Evolutionary conservation across 2,329 filamentous ascomycete species (phyloP).

Genomic region (Ilyonectria robusta): DNA sequence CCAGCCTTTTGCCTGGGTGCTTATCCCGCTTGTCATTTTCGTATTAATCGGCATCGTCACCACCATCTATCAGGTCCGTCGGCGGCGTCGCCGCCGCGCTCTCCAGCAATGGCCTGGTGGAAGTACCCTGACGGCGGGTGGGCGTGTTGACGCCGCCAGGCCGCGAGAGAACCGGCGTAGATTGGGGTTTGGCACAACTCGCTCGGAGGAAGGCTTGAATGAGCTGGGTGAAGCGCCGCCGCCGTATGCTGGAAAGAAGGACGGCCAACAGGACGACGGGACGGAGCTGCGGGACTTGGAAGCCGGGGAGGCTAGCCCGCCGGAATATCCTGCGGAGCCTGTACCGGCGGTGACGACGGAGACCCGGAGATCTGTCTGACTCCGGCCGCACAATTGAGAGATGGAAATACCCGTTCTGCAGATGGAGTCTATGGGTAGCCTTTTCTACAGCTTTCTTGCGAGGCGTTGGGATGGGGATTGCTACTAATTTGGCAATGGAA

Average conservation of each 20-base stretch:
- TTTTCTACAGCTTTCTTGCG: not conserved
- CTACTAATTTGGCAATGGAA: not conserved
- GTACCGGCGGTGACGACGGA: conserved; percentile 41
- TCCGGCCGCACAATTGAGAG: not conserved
- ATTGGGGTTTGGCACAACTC: conserved; percentile 42
- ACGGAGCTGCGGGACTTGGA: conserved; percentile 48
- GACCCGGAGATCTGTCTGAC: conserved; percentile 31
- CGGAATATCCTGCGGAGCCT: conserved; percentile 49
- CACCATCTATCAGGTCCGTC: conserved; percentile 60
- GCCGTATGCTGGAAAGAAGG: conserved; percentile 65
- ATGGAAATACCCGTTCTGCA: not conserved
- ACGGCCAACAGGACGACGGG: conserved; percentile 29
- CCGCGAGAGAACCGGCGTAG: conserved; percentile 29
- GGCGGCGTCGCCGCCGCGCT: conserved; percentile 50
- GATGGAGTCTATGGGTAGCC: not conserved
- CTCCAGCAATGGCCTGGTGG: conserved; percentile 28
- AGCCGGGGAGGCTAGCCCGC: conserved; percentile 45
- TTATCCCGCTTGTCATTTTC: conserved; percentile 63
- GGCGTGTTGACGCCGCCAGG: conserved; percentile 35
- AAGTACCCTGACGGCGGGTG: conserved; percentile 27
- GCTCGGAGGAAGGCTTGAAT: conserved; percentile 69
- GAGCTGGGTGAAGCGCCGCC: conserved; percentile 76
- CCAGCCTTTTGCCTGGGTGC: conserved; percentile 71
- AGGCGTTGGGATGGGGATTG: conserved; percentile 8
- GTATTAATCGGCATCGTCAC: conserved; percentile 56